phyloP scores from a whole-genome alignment of 2,329 filamentous ascomycete species.

The Emmonsia crescens region DNA sequence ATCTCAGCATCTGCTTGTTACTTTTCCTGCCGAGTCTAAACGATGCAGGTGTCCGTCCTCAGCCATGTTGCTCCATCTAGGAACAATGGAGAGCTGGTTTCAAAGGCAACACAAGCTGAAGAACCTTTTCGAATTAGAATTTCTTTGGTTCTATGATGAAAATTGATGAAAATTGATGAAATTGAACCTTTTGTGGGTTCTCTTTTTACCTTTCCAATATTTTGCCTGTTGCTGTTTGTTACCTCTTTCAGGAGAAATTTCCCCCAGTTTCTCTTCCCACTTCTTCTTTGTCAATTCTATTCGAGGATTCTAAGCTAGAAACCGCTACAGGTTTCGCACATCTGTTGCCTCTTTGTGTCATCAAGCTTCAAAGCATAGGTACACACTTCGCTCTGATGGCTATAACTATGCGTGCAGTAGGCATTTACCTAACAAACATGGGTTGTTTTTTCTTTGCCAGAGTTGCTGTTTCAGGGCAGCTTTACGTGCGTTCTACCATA shows the following conservation, averaged over 20 bases:
- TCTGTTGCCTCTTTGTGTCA: conserved; percentile 1
- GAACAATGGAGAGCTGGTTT: neutral
- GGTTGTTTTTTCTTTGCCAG: neutral
- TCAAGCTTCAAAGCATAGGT: neutral
- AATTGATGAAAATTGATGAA: too few relatives aligned
- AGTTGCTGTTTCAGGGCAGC: neutral
- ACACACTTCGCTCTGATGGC: neutral
- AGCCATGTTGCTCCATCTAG: neutral
- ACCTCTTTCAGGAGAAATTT: neutral
- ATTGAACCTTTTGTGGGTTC: neutral
- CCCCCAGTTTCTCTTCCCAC: neutral
- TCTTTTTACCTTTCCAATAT: neutral
- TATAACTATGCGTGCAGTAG: neutral
- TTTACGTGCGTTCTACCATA: neutral
- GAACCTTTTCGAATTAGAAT: neutral
- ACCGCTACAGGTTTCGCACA: neutral
- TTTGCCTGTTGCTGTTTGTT: neutral
- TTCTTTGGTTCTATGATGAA: neutral
- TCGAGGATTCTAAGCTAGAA: neutral
- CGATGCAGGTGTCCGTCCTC: neutral
- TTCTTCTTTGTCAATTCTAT: neutral
- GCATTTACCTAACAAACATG: neutral
- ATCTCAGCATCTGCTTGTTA: neutral
- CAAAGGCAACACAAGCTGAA: neutral
- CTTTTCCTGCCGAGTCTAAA: neutral